phyloP scores from a whole-genome alignment of 2,329 filamentous ascomycete genomes.

The Beauveria sp. region DNA sequence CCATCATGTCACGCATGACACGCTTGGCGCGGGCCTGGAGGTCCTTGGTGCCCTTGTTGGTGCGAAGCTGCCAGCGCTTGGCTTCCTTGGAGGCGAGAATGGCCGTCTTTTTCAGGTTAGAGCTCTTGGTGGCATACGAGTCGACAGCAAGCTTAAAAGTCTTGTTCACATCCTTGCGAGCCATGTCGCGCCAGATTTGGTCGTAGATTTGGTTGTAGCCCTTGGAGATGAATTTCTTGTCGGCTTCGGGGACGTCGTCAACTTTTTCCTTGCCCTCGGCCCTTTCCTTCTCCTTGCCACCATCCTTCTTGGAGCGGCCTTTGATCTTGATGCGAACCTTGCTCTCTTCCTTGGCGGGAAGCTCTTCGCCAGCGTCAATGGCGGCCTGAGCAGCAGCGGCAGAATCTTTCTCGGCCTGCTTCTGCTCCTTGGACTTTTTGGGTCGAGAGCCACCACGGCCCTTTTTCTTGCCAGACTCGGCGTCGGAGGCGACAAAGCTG shows the following conservation, averaged over 20 bases:
- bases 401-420: conserved; percentile 71
- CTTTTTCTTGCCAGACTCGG: conserved; percentile 48
- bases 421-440: conserved; percentile 86
- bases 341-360: conserved; percentile 48
- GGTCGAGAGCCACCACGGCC: conserved; percentile 58
- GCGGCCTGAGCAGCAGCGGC: conserved; percentile 85
- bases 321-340: conserved; percentile 60
- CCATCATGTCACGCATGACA: conserved; percentile 99
- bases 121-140: conserved; percentile 78
- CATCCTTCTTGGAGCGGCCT: conserved; percentile 35
- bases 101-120: conserved; percentile 96
- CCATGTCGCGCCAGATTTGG: conserved; percentile 92
- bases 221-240: conserved; percentile 72
- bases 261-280: conserved; percentile 41
- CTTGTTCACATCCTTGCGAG: conserved; percentile 88
- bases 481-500: conserved; percentile 66
- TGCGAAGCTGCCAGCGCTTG: conserved; percentile 91
- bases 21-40: conserved; percentile 94
- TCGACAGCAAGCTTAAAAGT: conserved; percentile 81
- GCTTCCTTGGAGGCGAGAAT: conserved; percentile 96
- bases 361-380: conserved; percentile 68
- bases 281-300: conserved; percentile 35
- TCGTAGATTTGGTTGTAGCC: conserved; percentile 96
- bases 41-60: conserved; percentile 98
- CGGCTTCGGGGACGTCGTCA: conserved; percentile 45